phyloP scores from a whole-genome alignment of 2,329 filamentous ascomycete genomes.

The Ampelomyces quisqualis region DNA sequence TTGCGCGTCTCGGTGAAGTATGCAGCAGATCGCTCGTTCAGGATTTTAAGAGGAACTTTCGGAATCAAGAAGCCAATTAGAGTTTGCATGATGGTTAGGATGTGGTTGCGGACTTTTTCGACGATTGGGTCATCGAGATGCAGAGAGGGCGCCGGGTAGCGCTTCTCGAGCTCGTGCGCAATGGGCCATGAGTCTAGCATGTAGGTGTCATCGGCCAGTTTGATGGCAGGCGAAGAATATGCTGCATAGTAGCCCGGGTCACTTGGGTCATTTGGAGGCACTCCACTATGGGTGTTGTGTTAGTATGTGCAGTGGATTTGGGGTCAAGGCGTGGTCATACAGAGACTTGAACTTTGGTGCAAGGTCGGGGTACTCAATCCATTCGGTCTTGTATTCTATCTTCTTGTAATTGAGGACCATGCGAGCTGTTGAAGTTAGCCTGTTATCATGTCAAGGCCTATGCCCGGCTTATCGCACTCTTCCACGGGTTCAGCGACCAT shows the following conservation, averaged over 20 bases:
- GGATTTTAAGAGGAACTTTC: slow-evolving; percentile 51
- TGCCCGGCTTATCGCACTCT: slow-evolving; percentile 50
- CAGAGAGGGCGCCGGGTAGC: slow-evolving; percentile 59
- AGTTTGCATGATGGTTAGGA: slow-evolving; percentile 29
- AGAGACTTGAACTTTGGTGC: slow-evolving; percentile 56
- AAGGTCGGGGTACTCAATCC: slow-evolving; percentile 69
- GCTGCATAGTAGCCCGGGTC: slow-evolving; percentile 35
- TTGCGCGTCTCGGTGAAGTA: slow-evolving; percentile 61
- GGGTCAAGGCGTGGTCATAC: slow-evolving; percentile 41
- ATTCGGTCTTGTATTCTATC: slow-evolving; percentile 67
- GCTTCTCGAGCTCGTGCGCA: slow-evolving; percentile 58
- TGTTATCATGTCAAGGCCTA: not conserved
- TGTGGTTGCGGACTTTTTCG: slow-evolving; percentile 47
- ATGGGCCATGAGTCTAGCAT: slow-evolving; percentile 67
- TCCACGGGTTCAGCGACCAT: slow-evolving; percentile 73
- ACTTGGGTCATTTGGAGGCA: slow-evolving; percentile 49
- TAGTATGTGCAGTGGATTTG: not conserved
- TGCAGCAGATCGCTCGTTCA: slow-evolving; percentile 53
- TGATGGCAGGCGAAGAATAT: slow-evolving; percentile 60
- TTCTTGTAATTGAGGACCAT: slow-evolving; percentile 67
- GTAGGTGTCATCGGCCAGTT: slow-evolving; percentile 58
- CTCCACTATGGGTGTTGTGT: slow-evolving; percentile 31
- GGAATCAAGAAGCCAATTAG: slow-evolving; percentile 41
- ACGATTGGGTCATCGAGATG: slow-evolving; percentile 58
- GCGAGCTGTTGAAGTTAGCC: slow-evolving; percentile 52